Conservation (phyloP, 2,329 filamentous ascomycete genomes). For the Nigrograna mackinnonii region DNA sequence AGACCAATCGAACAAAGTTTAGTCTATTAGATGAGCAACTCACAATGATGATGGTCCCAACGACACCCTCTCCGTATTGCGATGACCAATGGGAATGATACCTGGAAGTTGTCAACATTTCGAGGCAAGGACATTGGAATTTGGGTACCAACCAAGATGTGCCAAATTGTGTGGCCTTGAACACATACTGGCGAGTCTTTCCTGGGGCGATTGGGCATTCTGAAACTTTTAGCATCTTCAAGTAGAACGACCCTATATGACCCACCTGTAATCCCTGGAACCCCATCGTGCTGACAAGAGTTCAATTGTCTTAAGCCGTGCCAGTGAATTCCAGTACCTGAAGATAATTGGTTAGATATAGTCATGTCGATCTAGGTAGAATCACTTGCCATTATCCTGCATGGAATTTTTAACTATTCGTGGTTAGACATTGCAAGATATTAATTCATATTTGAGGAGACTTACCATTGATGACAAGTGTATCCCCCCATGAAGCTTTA, state of each 20-base stretch:
- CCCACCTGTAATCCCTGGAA: slow-evolving; percentile 42
- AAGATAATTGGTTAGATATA: too few relatives aligned
- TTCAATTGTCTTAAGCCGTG: slow-evolving; percentile 50
- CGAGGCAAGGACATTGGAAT: too few relatives aligned
- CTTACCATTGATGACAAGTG: slow-evolving; percentile 37
- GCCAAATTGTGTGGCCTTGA: slow-evolving; percentile 55
- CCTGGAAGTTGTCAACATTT: too few relatives aligned
- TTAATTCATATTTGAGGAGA: background rate
- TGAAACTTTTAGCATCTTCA: slow-evolving; percentile 5
- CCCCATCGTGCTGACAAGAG: slow-evolving; percentile 58
- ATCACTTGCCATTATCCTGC: slow-evolving; percentile 49
- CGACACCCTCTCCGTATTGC: slow-evolving; percentile 48
- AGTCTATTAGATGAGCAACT: background rate
- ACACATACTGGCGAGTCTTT: slow-evolving; percentile 60
- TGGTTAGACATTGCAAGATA: background rate
- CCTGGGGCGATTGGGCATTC: slow-evolving; percentile 72
- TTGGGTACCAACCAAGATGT: slow-evolving; percentile 49
- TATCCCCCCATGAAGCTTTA: slow-evolving; percentile 42
- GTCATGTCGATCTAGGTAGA: too few relatives aligned
- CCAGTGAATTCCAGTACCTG: slow-evolving; percentile 57
- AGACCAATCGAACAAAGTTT: slow-evolving; percentile 10
- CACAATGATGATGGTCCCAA: slow-evolving; percentile 42
- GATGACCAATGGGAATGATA: slow-evolving; percentile 47
- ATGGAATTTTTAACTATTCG: slow-evolving; percentile 37
- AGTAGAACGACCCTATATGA: background rate